Percentiles rank a stretch among this genome's conserved stretches.
These are phyloP conservation scores for Salix suchowensis DNA, from an alignment of 345 rosid genomes.

Conservation along the genomic window DNA sequence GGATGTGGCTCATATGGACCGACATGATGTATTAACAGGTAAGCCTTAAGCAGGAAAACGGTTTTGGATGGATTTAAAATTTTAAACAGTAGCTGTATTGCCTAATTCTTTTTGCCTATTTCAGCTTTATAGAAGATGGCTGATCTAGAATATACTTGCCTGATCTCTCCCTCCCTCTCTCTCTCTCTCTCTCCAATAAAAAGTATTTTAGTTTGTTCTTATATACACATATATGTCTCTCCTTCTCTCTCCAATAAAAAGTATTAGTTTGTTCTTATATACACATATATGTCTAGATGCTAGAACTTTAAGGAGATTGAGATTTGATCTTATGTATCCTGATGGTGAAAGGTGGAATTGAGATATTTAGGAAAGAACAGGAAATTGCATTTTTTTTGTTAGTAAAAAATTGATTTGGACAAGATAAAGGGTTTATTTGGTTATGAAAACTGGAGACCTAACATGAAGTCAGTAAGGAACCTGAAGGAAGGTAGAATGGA, in stretches of 20 bases:
- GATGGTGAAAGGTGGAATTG: not conserved
- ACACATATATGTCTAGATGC: not conserved
- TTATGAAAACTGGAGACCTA: not conserved
- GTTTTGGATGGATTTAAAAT: not conserved
- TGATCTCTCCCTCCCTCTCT: not conserved
- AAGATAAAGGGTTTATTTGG: not conserved
- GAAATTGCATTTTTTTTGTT: not conserved
- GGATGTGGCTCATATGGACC: conserved; percentile 69
- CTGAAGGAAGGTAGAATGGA: not conserved
- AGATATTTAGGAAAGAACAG: not conserved
- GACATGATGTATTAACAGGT: conserved; percentile 59
- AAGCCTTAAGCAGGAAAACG: conserved; percentile 16
- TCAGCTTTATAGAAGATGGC: not conserved
- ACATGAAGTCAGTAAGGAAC: not conserved
- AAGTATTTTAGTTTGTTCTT: not conserved
- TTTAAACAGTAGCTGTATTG: not conserved
- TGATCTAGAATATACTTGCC: not conserved
- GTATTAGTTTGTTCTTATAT: not conserved
- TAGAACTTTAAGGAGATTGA: not conserved
- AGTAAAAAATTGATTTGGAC: not conserved
- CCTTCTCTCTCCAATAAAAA: not conserved
- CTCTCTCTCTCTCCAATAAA: not conserved
- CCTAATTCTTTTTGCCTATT: not conserved
- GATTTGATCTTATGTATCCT: not conserved
- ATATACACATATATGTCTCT: not conserved